Evolutionary conservation across 2,329 filamentous ascomycete genomes (phyloP).

Genomic region (Huntiella moniliformis): DNA sequence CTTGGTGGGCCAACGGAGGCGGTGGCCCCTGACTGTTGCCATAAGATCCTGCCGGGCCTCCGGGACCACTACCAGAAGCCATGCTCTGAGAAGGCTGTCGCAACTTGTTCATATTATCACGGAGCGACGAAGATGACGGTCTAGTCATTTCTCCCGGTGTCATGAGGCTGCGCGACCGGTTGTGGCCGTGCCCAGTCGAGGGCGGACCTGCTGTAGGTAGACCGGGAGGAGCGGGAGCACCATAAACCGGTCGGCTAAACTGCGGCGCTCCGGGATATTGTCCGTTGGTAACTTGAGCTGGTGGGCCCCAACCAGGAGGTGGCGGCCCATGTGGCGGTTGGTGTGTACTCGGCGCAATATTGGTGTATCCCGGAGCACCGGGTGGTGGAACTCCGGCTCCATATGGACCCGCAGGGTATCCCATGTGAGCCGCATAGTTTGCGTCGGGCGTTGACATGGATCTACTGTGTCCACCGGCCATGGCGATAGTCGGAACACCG

Average conservation of each 20-base stretch:
- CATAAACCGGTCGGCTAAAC: constrained; percentile 1
- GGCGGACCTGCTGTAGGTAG: neutral
- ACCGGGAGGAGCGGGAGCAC: neutral
- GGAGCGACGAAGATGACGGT: constrained; percentile 4
- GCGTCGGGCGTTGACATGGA: constrained; percentile 10
- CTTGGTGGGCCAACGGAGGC: neutral
- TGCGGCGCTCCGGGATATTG: neutral
- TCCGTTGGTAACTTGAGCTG: neutral
- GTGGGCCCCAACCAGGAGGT: neutral
- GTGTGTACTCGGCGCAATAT: neutral
- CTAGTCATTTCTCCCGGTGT: constrained; percentile 10
- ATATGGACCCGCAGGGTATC: too few relatives aligned
- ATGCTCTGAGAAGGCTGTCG: constrained; percentile 8
- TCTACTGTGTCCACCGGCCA: constrained; percentile 4
- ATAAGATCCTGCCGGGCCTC: too few relatives aligned
- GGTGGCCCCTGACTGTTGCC: neutral
- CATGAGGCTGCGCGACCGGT: constrained; percentile 9
- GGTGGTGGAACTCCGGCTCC: neutral
- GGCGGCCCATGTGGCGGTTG: neutral
- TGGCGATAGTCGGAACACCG: constrained; percentile 23
- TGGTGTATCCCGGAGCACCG: neutral
- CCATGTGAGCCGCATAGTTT: constrained; percentile 1
- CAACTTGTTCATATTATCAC: constrained; percentile 8
- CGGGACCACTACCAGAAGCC: too few relatives aligned
- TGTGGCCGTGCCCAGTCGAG: constrained; percentile 4